Evolutionary conservation across 345 rosid species (phyloP).

Genomic region (Acer saccharum): DNA sequence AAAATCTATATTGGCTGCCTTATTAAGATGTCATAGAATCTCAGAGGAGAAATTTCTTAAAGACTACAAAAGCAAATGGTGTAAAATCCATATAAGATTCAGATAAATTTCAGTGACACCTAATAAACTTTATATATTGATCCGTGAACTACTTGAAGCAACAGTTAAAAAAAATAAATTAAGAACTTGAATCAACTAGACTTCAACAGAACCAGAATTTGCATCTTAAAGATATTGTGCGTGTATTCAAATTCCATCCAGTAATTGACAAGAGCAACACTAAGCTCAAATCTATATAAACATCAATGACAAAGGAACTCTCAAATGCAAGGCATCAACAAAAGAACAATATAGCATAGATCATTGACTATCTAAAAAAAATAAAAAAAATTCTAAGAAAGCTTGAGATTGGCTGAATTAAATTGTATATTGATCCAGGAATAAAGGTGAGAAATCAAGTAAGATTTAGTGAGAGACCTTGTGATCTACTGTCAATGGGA

Average conservation of each 20-base stretch:
- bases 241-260: neutral
- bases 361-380: neutral
- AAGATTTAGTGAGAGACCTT: slow-evolving; percentile 14
- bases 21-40: no score
- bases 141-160: no score
- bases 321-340: neutral
- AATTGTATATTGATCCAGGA: neutral
- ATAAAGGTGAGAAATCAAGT: neutral
- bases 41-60: no score
- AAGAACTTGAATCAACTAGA: no score
- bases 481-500: slow-evolving; percentile 24
- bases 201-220: no score
- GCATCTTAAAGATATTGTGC: no score
- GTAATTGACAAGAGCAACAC: neutral
- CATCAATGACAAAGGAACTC: neutral
- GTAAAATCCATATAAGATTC: no score
- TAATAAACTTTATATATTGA: no score
- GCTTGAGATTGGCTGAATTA: neutral
- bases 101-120: no score
- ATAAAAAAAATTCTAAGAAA: neutral
- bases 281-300: neutral
- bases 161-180: no score
- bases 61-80: no score
- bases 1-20: no score
- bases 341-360: neutral